Percentiles rank a stretch among this genome's conserved stretches.
Evolutionary conservation across 139 green algal species (phyloP).

Genomic region (Chlamydomonas sp.): DNA sequence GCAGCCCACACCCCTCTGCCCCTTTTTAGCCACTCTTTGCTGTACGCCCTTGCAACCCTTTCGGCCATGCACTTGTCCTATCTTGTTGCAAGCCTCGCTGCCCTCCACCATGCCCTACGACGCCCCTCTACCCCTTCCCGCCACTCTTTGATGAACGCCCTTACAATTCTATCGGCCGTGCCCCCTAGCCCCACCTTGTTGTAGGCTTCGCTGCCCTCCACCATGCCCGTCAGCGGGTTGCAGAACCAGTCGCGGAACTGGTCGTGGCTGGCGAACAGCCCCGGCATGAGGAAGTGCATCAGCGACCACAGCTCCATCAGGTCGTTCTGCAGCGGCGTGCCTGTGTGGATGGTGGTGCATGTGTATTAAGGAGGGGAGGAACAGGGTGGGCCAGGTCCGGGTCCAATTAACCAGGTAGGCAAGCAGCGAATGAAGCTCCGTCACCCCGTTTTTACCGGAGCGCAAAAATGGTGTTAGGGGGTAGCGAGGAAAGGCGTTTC

Average conservation of each 20-base stretch:
- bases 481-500: too few relatives aligned
- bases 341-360: not conserved
- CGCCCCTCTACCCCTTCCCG: not conserved
- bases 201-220: conserved; percentile 83
- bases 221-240: conserved; percentile 92
- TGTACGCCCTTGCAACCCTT: not conserved
- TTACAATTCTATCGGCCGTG: not conserved
- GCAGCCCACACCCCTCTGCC: not conserved
- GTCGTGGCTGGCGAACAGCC: conserved; percentile 85
- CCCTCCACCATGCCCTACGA: too few relatives aligned
- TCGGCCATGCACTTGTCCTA: conserved; percentile 15
- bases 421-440: not conserved
- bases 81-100: conserved; percentile 68
- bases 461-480: too few relatives aligned
- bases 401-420: not conserved
- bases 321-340: conserved; percentile 92
- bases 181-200: conserved; percentile 66
- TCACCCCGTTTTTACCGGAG: not conserved
- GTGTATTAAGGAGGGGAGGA: conserved; percentile 55
- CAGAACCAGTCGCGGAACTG: conserved; percentile 99
- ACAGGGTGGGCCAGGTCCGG: not conserved
- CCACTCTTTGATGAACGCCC: not conserved
- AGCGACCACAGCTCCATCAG: conserved; percentile 98
- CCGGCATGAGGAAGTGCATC: conserved; percentile 99
- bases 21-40: not conserved